Evolutionary conservation across 495 filamentous ascomycete genomes (phyloP), one percentile per base, ranked within the genome.

Genomic region (Gamarada debralockiae): DNA sequence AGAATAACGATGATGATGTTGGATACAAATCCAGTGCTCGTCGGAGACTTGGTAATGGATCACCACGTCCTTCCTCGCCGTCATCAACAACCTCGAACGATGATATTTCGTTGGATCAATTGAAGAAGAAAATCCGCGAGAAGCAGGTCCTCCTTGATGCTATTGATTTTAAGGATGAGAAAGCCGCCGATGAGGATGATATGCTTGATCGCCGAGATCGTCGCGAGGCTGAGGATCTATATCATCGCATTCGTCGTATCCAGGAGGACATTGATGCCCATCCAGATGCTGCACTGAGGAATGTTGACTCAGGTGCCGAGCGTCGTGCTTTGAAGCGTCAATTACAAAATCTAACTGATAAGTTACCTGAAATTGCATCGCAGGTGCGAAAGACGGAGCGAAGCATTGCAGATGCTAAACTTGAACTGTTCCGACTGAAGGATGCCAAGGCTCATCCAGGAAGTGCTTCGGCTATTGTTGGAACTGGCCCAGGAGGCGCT

Each of bases 251-350:
- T 56, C 80, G 95, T 47, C 81, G 90, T n/a, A 81, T 97, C 22
- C 95, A 99, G 66, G 95, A 97, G 58, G 95, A 99, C 57, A 96
- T 99, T 59, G 92, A 97, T 68, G 78, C 76, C 21, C 89, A 99
- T 59, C 95, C 95, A 0, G 85, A 92, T 67, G 82, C 90, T 34
- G 73, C 81, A 2, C 71, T 90, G 55, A 77, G 82, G 47, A 81
- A 79, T 39, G 75, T 85, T 17, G 90, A 97, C 68, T 90, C 84
- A 5, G 88, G 89, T 23, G 90, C 90, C 6, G 95, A 99, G 65
- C 80, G 90, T 15, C 77, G 95, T 57, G 76, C 86, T 10, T 69
- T 99, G 52, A 90, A 87, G 60, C 86, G 92, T 49, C 92, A 96
- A 62, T 73, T 99, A 47, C 92, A 97, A 59, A 82, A 80, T 42